Conservation (phyloP, 1,139 yeast genomes). For the Suhomyces bolitotheri region DNA sequence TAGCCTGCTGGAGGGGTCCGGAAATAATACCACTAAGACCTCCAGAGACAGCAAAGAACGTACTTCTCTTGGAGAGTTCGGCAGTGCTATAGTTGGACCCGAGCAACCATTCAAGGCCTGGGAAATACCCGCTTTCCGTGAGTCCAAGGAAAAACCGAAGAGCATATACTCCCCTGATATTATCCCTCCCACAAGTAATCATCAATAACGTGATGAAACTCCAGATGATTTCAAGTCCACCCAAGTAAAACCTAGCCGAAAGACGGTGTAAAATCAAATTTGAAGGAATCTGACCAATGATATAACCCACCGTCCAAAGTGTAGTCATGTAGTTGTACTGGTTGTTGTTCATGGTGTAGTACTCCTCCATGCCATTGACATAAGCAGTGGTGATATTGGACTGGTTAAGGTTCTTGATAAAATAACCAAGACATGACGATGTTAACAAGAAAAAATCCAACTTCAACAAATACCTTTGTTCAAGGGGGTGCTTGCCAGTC, state of each 20-base stretch:
- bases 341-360: constrained; percentile 49
- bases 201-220: constrained; percentile 53
- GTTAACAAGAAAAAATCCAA: constrained; percentile 23
- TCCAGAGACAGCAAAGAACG: constrained; percentile 49
- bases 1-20: constrained; percentile 40
- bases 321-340: constrained; percentile 55
- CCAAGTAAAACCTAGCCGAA: constrained; percentile 54
- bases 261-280: constrained; percentile 54
- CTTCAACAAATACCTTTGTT: constrained; percentile 22
- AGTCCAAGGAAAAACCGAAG: constrained; percentile 59
- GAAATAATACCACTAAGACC: constrained; percentile 45
- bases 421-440: constrained; percentile 26
- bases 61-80: constrained; percentile 51
- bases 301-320: constrained; percentile 61
- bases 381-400: constrained; percentile 54
- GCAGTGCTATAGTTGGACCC: constrained; percentile 19
- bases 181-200: constrained; percentile 41
- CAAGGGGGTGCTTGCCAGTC: constrained; percentile 43
- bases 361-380: constrained; percentile 63
- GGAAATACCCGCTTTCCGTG: constrained; percentile 60
- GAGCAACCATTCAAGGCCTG: constrained; percentile 39
- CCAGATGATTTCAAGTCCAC: constrained; percentile 59
- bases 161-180: constrained; percentile 51
- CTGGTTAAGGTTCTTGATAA: constrained; percentile 42
- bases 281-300: constrained; percentile 60